phyloP scores from a whole-genome alignment of 2,329 filamentous ascomycete genomes.

The Chaetothyriales sp. region DNA sequence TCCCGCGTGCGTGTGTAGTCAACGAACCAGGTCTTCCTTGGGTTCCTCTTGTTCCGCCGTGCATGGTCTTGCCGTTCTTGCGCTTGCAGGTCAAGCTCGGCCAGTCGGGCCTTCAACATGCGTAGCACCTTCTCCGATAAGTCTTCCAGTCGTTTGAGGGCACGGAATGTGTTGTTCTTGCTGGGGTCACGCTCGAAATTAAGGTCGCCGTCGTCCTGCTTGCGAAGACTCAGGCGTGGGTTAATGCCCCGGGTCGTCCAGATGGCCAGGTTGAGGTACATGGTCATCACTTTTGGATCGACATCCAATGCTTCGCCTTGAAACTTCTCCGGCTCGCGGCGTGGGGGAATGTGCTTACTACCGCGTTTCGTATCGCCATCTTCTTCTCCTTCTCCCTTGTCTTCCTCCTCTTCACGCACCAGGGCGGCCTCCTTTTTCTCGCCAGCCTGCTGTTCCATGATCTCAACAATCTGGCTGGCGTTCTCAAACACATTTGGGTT shows the following conservation, averaged over 20 bases:
- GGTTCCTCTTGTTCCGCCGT: slow-evolving; percentile 2
- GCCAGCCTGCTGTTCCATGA: slow-evolving; percentile 36
- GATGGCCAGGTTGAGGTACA: slow-evolving; percentile 15
- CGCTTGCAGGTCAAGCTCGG: slow-evolving; percentile 9
- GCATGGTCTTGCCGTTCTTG: too few relatives aligned
- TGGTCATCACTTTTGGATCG: slow-evolving; percentile 13
- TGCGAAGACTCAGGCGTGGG: slow-evolving; percentile 4
- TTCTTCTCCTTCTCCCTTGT: not conserved
- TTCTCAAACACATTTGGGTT: slow-evolving; percentile 55
- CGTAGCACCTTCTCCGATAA: slow-evolving; percentile 7
- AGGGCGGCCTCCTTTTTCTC: not conserved
- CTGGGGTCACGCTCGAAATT: slow-evolving; percentile 13
- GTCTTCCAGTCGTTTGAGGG: slow-evolving; percentile 8
- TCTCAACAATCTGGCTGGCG: slow-evolving; percentile 48
- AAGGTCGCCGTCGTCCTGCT: slow-evolving; percentile 11
- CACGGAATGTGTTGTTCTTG: slow-evolving; percentile 14
- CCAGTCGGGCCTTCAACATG: slow-evolving; percentile 10
- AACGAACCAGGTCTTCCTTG: slow-evolving; percentile 2
- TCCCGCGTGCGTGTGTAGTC: slow-evolving; percentile 4
- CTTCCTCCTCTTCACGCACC: slow-evolving; percentile 1
- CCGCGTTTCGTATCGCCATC: not conserved
- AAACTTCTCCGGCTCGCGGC: not conserved
- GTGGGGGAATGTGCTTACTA: not conserved
- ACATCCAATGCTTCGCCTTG: slow-evolving; percentile 7
- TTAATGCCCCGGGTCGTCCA: slow-evolving; percentile 14